Base-by-base conservation (phyloP, 2,329 filamentous ascomycete species). In the Aspergillus brunneoviolaceus region DNA sequence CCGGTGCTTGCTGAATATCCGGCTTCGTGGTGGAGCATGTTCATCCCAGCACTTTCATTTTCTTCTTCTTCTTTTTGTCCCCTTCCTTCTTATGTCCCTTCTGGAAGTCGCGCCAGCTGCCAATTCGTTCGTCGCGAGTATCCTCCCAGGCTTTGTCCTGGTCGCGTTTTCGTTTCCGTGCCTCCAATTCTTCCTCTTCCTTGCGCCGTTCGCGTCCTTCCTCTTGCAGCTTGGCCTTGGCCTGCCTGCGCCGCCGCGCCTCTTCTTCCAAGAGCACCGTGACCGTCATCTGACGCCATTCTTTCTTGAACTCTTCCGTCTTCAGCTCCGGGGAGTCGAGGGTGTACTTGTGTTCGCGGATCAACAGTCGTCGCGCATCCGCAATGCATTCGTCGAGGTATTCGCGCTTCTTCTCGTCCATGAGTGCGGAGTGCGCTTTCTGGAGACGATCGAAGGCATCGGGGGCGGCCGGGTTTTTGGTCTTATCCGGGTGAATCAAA, bases 401-500 rank as follows among this genome's bases (percentile, higher is more conserved):
- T 63, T 84, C 86, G 61, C 95, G 92, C 73, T 91, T 85, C 79
- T 97, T 97, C 81, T 98, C 94, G 76, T 99, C 95, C 81, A 96
- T 89, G 4, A 99, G 85, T 69, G 91, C 87, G 2, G 88, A 90
- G 73, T 98, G 92, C 0, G 95, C 95, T 78, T 98, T 97, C 72
- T 96, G 96, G 29, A 99, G 85, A 10, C 94, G 88, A 78, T 99
- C 95, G 74, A 99, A 99, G 66, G 95, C 95, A 70, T 98, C 95
- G 3, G 95, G 94, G 0, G 95, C 95, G 52, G 83, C 85, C 0
- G 92, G 89, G 73, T 99, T 98, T 72, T 88, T 88, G 59, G 95
- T 97, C 78, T 99, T 99, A 82, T 99, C 95, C 6, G 95, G 95
- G 81, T 99, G 95, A 81, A 99, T 98, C 52, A 99, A 87, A 59